Percentiles rank a stretch among this genome's conserved stretches.
Evolutionary conservation across 305 asterid species (phyloP).

Genomic region (Petunia hybrid): DNA sequence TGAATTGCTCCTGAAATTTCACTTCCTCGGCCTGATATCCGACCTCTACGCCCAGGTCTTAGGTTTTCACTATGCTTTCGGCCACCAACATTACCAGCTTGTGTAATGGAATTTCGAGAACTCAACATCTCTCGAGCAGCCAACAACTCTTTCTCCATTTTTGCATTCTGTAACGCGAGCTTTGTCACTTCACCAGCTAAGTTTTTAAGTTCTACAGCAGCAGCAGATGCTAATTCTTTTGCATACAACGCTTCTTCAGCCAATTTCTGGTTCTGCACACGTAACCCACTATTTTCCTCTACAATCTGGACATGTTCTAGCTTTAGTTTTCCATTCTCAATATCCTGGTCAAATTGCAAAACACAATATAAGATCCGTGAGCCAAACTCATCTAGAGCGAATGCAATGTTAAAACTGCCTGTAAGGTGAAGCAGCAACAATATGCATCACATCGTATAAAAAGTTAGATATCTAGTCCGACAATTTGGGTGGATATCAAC

Average conservation of each 20-base stretch:
- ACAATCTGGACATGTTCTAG: slow-evolving; percentile 73
- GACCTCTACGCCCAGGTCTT: slow-evolving; percentile 67
- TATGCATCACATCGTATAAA: background rate
- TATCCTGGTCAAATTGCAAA: slow-evolving; percentile 58
- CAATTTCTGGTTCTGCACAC: slow-evolving; percentile 85
- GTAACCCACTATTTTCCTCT: slow-evolving; percentile 90
- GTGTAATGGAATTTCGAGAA: slow-evolving; percentile 60
- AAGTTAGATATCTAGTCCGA: slow-evolving; percentile 16
- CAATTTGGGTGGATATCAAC: slow-evolving; percentile 5
- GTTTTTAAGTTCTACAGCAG: slow-evolving; percentile 93
- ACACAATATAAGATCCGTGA: slow-evolving; percentile 30
- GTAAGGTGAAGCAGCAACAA: slow-evolving; percentile 20
- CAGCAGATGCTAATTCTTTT: slow-evolving; percentile 98
- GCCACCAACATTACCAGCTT: slow-evolving; percentile 52
- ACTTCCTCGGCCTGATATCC: slow-evolving; percentile 61
- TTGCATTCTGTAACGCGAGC: slow-evolving; percentile 80
- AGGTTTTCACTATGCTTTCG: slow-evolving; percentile 68
- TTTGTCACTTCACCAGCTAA: slow-evolving; percentile 97
- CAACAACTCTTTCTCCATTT: slow-evolving; percentile 79
- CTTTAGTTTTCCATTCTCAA: slow-evolving; percentile 82
- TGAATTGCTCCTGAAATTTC: slow-evolving; percentile 58
- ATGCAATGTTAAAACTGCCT: slow-evolving; percentile 21
- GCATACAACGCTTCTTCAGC: slow-evolving; percentile 98
- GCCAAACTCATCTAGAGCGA: slow-evolving; percentile 10
- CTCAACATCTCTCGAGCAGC: slow-evolving; percentile 72